Evolutionary conservation across 768 basidiomycete species (phyloP).

Genomic region (Tricholoma matsutake): DNA sequence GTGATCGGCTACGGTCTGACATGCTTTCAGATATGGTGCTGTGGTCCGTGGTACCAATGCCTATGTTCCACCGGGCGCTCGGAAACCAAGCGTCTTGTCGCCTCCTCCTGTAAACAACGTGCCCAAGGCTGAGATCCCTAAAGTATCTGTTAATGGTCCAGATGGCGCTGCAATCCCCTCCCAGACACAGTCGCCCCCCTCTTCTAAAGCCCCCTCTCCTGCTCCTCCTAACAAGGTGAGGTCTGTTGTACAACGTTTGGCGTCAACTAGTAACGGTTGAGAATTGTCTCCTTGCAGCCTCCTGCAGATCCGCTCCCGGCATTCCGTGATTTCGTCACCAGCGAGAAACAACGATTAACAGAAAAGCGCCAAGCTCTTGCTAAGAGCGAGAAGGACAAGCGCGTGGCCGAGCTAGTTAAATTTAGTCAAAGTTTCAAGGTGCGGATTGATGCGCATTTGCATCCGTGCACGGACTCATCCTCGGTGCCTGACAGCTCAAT

Average conservation of each 20-base stretch:
- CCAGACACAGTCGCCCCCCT: conserved; percentile 42
- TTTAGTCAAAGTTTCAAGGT: conserved; percentile 97
- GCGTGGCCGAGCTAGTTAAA: conserved; percentile 88
- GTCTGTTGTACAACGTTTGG: background rate
- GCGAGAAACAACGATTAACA: conserved; percentile 85
- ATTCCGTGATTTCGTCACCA: conserved; percentile 90
- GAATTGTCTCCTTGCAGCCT: conserved; percentile 37
- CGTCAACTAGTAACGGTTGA: background rate
- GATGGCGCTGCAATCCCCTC: conserved; percentile 54
- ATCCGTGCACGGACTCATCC: background rate
- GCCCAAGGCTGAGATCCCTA: conserved; percentile 54
- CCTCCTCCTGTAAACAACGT: conserved; percentile 29
- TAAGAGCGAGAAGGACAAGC: conserved; percentile 93
- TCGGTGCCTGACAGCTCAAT: conserved; percentile 58
- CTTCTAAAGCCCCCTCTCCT: conserved; percentile 64
- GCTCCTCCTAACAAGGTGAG: conserved; percentile 57
- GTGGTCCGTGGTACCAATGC: conserved; percentile 87
- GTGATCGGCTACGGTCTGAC: conserved; percentile 19
- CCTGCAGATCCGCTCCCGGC: conserved; percentile 76
- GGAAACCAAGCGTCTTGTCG: conserved; percentile 40
- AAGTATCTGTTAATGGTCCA: conserved; percentile 75
- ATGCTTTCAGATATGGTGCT: conserved; percentile 72
- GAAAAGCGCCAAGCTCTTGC: conserved; percentile 87
- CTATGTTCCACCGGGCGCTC: conserved; percentile 92
- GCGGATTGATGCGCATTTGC: conserved; percentile 11